Evolutionary conservation across 1,139 yeast genomes (phyloP).

Genomic region (Protomyces inouyei): DNA sequence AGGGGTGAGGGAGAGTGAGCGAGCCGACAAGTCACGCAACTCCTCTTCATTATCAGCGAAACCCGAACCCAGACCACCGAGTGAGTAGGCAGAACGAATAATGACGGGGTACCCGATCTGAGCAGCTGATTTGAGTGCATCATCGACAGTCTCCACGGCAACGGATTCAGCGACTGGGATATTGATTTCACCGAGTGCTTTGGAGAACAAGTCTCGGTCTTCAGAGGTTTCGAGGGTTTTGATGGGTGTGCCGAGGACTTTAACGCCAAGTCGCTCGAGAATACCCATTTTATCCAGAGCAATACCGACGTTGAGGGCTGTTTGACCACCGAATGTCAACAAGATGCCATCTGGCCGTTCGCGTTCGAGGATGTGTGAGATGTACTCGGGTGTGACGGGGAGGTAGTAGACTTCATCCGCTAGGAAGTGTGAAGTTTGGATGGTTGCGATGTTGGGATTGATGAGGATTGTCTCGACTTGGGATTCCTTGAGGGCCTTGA

Average conservation of each 20-base stretch:
- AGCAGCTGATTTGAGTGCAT: conserved; percentile 82
- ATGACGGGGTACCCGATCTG: conserved; percentile 90
- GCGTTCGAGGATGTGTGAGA: conserved; percentile 86
- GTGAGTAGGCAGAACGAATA: conserved; percentile 94
- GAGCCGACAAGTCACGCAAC: conserved; percentile 78
- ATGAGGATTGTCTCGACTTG: conserved; percentile 77
- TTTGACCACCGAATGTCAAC: conserved; percentile 97
- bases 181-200: conserved; percentile 70
- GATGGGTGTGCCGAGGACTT: conserved; percentile 95
- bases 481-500: conserved; percentile 90
- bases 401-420: conserved; percentile 93
- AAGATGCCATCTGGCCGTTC: conserved; percentile 95
- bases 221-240: conserved; percentile 92
- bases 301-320: conserved; percentile 93
- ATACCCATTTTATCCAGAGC: conserved; percentile 90
- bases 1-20: conserved; percentile 82
- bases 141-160: conserved; percentile 91
- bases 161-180: conserved; percentile 95
- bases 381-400: conserved; percentile 93
- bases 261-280: conserved; percentile 81
- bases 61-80: conserved; percentile 98
- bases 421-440: conserved; percentile 90
- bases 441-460: conserved; percentile 96
- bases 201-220: conserved; percentile 93
- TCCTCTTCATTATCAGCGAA: conserved; percentile 81